Evolutionary conservation across 257 asterid species (phyloP), one percentile per base, ranked within the genome.

Genomic region (Thymus mandschuricus): DNA sequence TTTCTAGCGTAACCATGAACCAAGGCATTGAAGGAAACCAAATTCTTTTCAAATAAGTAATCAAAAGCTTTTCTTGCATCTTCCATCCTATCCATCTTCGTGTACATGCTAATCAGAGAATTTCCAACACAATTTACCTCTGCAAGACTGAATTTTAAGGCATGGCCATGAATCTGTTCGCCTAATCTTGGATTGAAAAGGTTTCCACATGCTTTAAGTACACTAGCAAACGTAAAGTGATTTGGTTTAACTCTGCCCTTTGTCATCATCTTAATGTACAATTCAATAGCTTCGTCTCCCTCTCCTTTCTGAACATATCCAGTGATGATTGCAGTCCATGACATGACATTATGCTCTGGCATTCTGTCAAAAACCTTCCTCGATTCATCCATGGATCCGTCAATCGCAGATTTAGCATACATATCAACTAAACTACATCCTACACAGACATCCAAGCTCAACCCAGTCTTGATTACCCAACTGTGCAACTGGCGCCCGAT

Each of bases 391-490:
- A 89, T 82, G 6, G 90, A 86, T 67, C 86, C 87, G 74, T 86
- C 79, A 8, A 5, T 57, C 0, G 80, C 66, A 66, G 88, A 82
- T 76, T 94, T 92, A 1, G 89, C 88, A 66, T 94, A 91, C 99
- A 94, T 86, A 46, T 89, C 91, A 54, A 91, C 96, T 81, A 91
- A 84, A 85, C 97, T 88, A 76, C 98, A 94, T 1, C 99, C 98
- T 2, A 94, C 99, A 50, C 95, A 94, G 41, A 92, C 95, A 81
- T 89, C 99, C 43, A 52, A 51, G 58, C 81, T 81, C 76, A 89
- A 45, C 46, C 92, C 88, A 41, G 74, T 75, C 79, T 89, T 94
- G 61, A 94, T 62, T 58, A 83, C 89, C 86, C 70, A 74, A 76
- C 81, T 57, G 63, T 91, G 99, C 79, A 94, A 43, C 72, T 94